Conservation (phyloP, 2,329 filamentous ascomycete species). For the Phialophora expanda region DNA sequence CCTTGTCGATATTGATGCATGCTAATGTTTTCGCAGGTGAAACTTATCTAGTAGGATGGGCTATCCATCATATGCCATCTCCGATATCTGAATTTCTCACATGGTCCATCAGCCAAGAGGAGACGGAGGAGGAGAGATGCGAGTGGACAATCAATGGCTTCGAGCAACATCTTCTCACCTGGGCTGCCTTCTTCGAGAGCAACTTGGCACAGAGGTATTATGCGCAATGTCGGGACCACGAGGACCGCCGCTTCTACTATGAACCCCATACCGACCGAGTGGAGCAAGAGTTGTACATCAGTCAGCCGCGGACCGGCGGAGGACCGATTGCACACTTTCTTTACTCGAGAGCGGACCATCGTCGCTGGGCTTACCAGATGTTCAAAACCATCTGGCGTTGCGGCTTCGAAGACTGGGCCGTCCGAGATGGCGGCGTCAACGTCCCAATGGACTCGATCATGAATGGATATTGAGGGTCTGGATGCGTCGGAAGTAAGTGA, state of each 20-base stretch:
- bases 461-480: background rate
- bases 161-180: conserved; percentile 22
- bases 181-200: conserved; percentile 27
- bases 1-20: background rate
- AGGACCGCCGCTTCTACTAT: background rate
- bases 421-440: background rate
- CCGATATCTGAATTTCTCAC: conserved; percentile 22
- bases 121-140: conserved; percentile 1
- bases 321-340: conserved; percentile 2
- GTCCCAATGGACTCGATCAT: background rate
- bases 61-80: conserved; percentile 8
- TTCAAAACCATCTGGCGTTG: conserved; percentile 10
- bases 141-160: conserved; percentile 26
- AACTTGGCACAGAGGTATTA: conserved; percentile 5
- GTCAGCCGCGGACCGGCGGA: conserved; percentile 1
- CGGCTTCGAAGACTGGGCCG: conserved; percentile 4
- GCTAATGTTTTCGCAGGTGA: conserved; percentile 5
- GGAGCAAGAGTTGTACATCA: background rate
- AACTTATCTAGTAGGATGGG: conserved; percentile 27
- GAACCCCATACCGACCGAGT: background rate
- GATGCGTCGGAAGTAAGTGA: background rate
- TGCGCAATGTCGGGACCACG: background rate
- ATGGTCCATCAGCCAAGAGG: conserved; percentile 22
- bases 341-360: conserved; percentile 8
- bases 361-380: conserved; percentile 10